phyloP scores from a whole-genome alignment of 2,329 filamentous ascomycete species.

The Pseudogymnoascus sp. region DNA sequence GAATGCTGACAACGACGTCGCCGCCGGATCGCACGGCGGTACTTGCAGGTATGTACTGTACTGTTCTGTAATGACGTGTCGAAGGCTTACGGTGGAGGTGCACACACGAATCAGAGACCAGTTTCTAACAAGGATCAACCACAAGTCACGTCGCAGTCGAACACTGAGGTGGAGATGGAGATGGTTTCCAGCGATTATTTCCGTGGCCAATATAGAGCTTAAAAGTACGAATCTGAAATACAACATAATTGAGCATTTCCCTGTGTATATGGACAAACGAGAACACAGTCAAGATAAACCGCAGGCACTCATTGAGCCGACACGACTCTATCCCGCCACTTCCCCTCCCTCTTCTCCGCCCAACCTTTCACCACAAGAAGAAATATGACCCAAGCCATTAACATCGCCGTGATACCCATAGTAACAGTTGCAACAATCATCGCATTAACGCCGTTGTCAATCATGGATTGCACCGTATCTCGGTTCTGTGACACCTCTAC shows the following conservation, averaged over 20 bases:
- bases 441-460: constrained; percentile 10
- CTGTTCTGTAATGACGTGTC: background rate
- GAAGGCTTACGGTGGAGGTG: background rate
- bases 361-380: constrained; percentile 7
- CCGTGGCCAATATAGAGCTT: background rate
- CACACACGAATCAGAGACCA: background rate
- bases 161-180: background rate
- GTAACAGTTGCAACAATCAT: constrained; percentile 9
- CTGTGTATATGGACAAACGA: constrained; percentile 10
- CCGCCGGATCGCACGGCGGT: background rate
- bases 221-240: constrained; percentile 10
- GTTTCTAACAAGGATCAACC: background rate
- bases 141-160: background rate
- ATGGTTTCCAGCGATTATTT: background rate
- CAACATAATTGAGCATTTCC: constrained; percentile 10
- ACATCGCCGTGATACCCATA: constrained; percentile 9
- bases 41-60: background rate
- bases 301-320: constrained; percentile 10
- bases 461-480: constrained; percentile 13
- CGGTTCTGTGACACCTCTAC: constrained; percentile 10
- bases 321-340: constrained; percentile 11
- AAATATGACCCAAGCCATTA: constrained; percentile 11
- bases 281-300: constrained; percentile 10
- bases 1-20: background rate
- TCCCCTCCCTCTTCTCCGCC: constrained; percentile 6